Evolutionary conservation across 805 yeast genomes (phyloP).

Genomic region (Dipodascus geniculatus): DNA sequence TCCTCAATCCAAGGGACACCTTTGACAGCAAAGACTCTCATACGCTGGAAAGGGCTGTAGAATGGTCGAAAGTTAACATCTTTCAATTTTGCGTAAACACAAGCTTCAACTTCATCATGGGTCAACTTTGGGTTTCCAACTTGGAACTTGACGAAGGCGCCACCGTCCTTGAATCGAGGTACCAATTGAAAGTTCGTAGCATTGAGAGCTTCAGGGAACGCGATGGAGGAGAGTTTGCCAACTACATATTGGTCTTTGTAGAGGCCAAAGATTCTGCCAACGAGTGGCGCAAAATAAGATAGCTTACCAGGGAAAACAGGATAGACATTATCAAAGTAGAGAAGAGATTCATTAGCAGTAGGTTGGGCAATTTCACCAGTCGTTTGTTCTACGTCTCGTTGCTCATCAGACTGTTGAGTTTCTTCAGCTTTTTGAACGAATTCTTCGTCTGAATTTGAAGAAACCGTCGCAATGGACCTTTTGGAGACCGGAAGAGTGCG

Average conservation of each 20-base stretch:
- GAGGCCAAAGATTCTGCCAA: constrained; percentile 3
- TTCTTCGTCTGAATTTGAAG: background rate
- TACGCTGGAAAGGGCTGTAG: constrained; percentile 32
- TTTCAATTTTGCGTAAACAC: constrained; percentile 33
- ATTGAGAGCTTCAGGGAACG: constrained; percentile 16
- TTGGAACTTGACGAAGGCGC: constrained; percentile 74
- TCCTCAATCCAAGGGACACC: constrained; percentile 98
- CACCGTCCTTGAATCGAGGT: constrained; percentile 78
- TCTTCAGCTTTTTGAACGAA: background rate
- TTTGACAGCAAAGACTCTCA: constrained; percentile 62
- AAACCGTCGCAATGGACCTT: no score
- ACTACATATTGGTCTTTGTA: constrained; percentile 7
- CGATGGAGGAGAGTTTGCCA: constrained; percentile 7
- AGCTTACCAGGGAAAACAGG: constrained; percentile 22
- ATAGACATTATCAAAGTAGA: constrained; percentile 46
- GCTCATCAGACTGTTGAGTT: background rate
- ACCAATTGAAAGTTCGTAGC: constrained; percentile 46
- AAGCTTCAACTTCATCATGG: constrained; percentile 40
- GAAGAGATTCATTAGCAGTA: constrained; percentile 19
- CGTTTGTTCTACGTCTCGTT: background rate
- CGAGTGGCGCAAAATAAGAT: constrained; percentile 4
- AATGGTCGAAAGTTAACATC: constrained; percentile 18
- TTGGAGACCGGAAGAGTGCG: no score
- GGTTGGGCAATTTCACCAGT: background rate
- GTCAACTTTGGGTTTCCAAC: constrained; percentile 40